phyloP scores from a whole-genome alignment of 805 yeast genomes.

The Saccharomycopsis amapae region DNA sequence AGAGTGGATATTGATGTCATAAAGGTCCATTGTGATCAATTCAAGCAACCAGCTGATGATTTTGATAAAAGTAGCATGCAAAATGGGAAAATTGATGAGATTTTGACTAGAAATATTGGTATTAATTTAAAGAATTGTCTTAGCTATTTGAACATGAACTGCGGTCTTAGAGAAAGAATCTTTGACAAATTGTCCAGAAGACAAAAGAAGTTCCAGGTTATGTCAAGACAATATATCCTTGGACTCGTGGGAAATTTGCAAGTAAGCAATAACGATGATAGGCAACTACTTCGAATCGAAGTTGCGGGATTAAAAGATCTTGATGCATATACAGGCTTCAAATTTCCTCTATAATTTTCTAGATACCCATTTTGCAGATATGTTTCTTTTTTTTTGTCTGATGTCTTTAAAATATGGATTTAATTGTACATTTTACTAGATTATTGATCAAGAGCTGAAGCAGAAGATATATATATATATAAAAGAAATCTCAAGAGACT shows the following conservation, averaged over 20 bases:
- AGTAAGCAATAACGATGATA: conserved; percentile 6
- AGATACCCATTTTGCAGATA: no score
- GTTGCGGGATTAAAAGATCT: conserved; percentile 7
- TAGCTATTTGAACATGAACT: conserved; percentile 13
- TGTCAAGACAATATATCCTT: conserved; percentile 16
- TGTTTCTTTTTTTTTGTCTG: no score
- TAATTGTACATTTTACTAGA: no score
- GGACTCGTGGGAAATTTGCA: conserved; percentile 2
- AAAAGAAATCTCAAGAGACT: no score
- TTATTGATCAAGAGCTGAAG: no score
- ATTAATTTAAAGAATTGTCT: conserved; percentile 12
- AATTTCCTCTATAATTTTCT: conserved; percentile 5
- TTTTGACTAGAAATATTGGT: conserved; percentile 7
- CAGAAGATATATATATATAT: no score
- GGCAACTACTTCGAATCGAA: conserved; percentile 6
- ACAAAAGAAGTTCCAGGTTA: conserved; percentile 11
- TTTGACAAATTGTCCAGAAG: conserved; percentile 17
- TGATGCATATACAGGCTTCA: conserved; percentile 9
- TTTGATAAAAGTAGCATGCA: background rate
- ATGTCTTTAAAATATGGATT: no score
- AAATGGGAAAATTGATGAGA: background rate
- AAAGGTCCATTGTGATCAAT: background rate
- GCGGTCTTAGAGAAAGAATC: conserved; percentile 19
- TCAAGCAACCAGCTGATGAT: background rate
- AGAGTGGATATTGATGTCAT: conserved; percentile 19